phyloP scores from a whole-genome alignment of 768 basidiomycete genomes.

The Fistulinella prunicolor region DNA sequence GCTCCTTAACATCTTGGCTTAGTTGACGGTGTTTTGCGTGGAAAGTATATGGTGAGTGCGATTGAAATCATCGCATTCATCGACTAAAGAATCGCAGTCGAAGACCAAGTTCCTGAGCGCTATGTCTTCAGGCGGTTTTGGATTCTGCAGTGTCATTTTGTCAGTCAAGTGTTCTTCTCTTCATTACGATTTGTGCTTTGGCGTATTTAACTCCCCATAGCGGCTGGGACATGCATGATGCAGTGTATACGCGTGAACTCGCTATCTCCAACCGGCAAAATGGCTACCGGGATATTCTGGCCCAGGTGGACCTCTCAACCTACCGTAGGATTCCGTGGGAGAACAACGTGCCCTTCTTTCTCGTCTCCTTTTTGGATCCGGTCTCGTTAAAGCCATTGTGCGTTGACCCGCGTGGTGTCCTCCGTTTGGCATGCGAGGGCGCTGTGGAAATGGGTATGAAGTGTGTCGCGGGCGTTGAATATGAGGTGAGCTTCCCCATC shows the following conservation, averaged over 20 bases:
- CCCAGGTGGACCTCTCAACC: slow-evolving; percentile 81
- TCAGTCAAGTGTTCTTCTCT: slow-evolving; percentile 35
- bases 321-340: slow-evolving; percentile 93
- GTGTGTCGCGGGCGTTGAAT: slow-evolving; percentile 88
- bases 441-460: slow-evolving; percentile 49
- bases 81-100: slow-evolving; percentile 48
- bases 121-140: slow-evolving; percentile 77
- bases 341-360: slow-evolving; percentile 87
- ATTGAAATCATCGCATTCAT: background rate
- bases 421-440: slow-evolving; percentile 55
- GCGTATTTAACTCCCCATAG: slow-evolving; percentile 34
- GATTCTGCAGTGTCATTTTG: slow-evolving; percentile 94
- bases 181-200: background rate
- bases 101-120: slow-evolving; percentile 89
- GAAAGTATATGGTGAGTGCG: slow-evolving; percentile 81
- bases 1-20: slow-evolving; percentile 8
- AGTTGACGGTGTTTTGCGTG: slow-evolving; percentile 93
- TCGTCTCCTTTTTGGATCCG: slow-evolving; percentile 88
- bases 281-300: slow-evolving; percentile 88
- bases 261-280: slow-evolving; percentile 88
- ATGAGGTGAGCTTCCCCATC: slow-evolving; percentile 57
- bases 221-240: slow-evolving; percentile 92
- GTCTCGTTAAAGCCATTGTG: slow-evolving; percentile 71
- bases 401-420: slow-evolving; percentile 84
- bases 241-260: slow-evolving; percentile 80